These are phyloP conservation scores for Eucalyptus pumila DNA, from an alignment of 345 rosid species.

Conservation along the genomic window DNA sequence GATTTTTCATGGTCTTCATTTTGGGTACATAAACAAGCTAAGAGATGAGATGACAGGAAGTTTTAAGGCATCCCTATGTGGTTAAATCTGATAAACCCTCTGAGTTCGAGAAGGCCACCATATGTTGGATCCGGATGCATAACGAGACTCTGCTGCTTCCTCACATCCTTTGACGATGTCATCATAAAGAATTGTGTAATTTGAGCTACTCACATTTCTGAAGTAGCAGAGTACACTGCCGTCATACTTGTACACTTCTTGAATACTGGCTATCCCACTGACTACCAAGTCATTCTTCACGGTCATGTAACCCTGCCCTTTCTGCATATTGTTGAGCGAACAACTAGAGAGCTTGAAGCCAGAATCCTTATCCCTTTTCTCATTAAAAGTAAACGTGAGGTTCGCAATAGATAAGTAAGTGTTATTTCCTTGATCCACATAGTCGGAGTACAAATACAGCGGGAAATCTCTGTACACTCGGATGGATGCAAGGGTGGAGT, in stretches of 20 bases:
- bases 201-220: constrained; percentile 63
- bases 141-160: not conserved
- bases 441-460: constrained; percentile 17
- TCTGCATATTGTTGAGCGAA: constrained; percentile 45
- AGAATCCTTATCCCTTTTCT: constrained; percentile 17
- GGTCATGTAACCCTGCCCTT: constrained; percentile 29
- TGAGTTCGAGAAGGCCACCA: not conserved
- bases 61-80: not conserved
- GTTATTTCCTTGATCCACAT: constrained; percentile 18
- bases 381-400: constrained; percentile 45
- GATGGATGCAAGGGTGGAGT: not conserved
- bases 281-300: constrained; percentile 34
- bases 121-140: not conserved
- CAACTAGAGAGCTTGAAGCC: not conserved
- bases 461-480: constrained; percentile 42
- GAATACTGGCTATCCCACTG: constrained; percentile 33
- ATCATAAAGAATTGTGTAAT: constrained; percentile 45
- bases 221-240: constrained; percentile 38
- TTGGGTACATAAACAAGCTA: not conserved
- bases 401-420: constrained; percentile 17
- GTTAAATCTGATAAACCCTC: not conserved
- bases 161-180: not conserved
- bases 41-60: not conserved
- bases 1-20: not conserved
- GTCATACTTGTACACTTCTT: constrained; percentile 36